Base-by-base conservation (phyloP, 1,139 yeast species). In the Suhomyces ambrosiae region DNA sequence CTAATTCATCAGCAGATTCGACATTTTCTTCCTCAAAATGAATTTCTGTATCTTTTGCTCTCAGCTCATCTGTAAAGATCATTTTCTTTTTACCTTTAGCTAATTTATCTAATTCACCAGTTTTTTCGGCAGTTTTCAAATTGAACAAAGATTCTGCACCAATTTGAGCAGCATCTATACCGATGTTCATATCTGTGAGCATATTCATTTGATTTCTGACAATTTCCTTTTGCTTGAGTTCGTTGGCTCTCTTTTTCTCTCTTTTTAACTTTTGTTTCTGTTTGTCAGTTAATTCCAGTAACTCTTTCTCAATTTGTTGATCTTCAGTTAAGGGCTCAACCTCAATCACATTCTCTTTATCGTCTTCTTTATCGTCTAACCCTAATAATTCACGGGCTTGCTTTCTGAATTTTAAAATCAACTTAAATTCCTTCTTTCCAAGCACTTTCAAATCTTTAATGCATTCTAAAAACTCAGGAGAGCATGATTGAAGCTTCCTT, bases 161-260 rank as follows among this genome's bases (percentile, higher is more conserved):
- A 40, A 77, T 66, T 38, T 77, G 78, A n/a, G 88, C 92, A 13
- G 96, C 96, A 60, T 92, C 98, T 32, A 88, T 72, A 74, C 97
- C 97, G 48, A 92, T 82, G 54, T 88, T 95, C 72, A 79, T 80
- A 54, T 95, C 96, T 3, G 96, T 86, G 44, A 86, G 71, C 97
- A 92, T 90, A 59, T 87, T 88, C 94, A 92, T 85, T 65, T 92
- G 97, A 85, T 89, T 83, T 65, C 97, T 79, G 38, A 78, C 76
- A 39, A 92, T 80, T 58, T 90, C 97, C 61, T 86, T 87, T 59
- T 88, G 96, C 56, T 88, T 89, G 47, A 64, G 53, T 63, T 90
- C 97, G 58, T 92, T 90, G 35, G 79, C 77, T 50, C 75, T 80
- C 62, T 96, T 82, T 64, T 83, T 87, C 47, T 83, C 90, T 56